phyloP scores from a whole-genome alignment of 768 basidiomycete genomes.

The Rhodotorula graminis region DNA sequence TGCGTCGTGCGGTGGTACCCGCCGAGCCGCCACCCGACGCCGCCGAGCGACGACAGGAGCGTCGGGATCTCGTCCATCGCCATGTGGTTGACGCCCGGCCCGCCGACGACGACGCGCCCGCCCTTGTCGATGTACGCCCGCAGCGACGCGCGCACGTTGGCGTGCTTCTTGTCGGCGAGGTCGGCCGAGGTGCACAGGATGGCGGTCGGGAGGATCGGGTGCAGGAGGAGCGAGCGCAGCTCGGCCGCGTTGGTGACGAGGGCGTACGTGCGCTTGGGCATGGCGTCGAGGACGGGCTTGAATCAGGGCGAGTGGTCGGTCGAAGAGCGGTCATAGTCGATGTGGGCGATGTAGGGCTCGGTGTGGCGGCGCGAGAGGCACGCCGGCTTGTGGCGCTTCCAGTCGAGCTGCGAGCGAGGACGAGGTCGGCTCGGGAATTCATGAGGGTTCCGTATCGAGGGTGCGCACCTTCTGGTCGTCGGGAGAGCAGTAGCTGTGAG shows the following conservation, averaged over 20 bases:
- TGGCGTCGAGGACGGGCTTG: slow-evolving; percentile 20
- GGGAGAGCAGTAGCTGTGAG: neutral
- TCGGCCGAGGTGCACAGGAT: neutral
- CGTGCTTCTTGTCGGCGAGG: neutral
- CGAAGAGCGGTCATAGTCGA: neutral
- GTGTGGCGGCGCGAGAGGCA: neutral
- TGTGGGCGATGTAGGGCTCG: slow-evolving; percentile 6
- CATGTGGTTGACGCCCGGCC: neutral
- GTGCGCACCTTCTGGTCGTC: neutral
- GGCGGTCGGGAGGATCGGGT: neutral
- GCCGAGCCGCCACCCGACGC: neutral
- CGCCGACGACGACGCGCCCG: slow-evolving; percentile 6
- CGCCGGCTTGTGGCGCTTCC: slow-evolving; percentile 9
- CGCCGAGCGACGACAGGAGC: neutral
- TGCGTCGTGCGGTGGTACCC: slow-evolving; percentile 19
- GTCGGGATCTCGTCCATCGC: neutral
- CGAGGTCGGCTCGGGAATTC: neutral
- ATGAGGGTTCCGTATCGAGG: too few relatives aligned
- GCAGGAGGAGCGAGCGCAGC: neutral
- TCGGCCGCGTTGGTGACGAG: neutral
- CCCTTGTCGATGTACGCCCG: neutral
- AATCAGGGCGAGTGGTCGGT: slow-evolving; percentile 7
- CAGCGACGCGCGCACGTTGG: neutral
- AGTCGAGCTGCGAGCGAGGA: neutral
- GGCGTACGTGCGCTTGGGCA: slow-evolving; percentile 4